Percentiles rank a stretch among this genome's conserved stretches.
Evolutionary conservation across 352 stramenopile genomes (phyloP).

Genomic region (Phytopythium chamaehyphon): DNA sequence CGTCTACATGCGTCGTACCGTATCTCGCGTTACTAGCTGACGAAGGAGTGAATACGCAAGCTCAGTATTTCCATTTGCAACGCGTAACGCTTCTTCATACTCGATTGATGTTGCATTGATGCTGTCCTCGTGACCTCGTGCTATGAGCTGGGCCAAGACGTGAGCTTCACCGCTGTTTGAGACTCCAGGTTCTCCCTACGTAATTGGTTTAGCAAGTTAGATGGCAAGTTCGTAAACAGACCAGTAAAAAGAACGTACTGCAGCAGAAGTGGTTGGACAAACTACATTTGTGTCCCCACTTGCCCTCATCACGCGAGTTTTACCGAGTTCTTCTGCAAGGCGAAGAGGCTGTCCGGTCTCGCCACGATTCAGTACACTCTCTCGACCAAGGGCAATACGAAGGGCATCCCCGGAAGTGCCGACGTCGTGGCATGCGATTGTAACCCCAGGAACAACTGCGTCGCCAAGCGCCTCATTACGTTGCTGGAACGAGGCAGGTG

Average conservation of each 20-base stretch:
- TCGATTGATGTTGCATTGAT: constrained; percentile 20
- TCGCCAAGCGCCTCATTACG: constrained; percentile 54
- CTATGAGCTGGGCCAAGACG: constrained; percentile 9
- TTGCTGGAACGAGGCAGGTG: constrained; percentile 81
- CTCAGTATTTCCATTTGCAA: constrained; percentile 24
- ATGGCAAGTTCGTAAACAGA: not conserved
- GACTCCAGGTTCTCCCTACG: not conserved
- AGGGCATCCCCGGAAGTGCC: constrained; percentile 44
- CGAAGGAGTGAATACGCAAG: constrained; percentile 16
- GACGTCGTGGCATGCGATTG: constrained; percentile 22
- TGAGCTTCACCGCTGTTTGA: not conserved
- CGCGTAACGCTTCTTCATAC: constrained; percentile 38
- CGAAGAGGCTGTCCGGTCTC: constrained; percentile 23
- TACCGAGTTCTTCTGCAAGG: constrained; percentile 27
- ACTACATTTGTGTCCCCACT: constrained; percentile 14
- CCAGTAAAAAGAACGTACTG: not conserved
- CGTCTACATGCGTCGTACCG: constrained; percentile 5
- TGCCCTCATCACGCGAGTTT: constrained; percentile 28
- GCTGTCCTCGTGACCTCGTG: constrained; percentile 24
- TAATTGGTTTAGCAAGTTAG: not conserved
- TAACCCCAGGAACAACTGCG: constrained; percentile 17
- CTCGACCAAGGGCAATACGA: constrained; percentile 69
- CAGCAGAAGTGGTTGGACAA: not conserved
- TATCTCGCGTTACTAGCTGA: constrained; percentile 5
- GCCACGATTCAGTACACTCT: constrained; percentile 59